These are phyloP conservation scores for Allomyces macrogynus DNA, from an alignment of 192 early-diverging fungal species.

Conservation along the genomic window DNA sequence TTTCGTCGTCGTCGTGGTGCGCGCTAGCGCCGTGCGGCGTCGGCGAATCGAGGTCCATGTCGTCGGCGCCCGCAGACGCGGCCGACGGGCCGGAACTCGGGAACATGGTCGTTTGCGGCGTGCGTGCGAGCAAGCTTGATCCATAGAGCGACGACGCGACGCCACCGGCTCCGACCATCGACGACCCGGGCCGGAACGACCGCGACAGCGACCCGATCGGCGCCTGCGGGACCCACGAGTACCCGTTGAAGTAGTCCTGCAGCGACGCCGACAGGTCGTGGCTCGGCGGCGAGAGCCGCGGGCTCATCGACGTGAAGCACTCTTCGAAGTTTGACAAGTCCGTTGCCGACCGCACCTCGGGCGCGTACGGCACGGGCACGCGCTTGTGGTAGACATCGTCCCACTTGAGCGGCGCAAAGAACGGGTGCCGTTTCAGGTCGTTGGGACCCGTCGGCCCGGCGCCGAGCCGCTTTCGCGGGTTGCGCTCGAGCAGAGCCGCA, in stretches of 20 bases:
- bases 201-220: neutral
- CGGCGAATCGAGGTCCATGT: neutral
- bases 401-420: slow-evolving; percentile 55
- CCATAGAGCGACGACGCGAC: neutral
- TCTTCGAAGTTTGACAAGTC: neutral
- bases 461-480: slow-evolving; percentile 42
- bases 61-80: neutral
- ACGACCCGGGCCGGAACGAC: neutral
- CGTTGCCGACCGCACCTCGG: slow-evolving; percentile 17
- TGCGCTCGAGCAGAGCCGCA: slow-evolving; percentile 10
- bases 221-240: neutral
- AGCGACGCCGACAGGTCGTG: slow-evolving; percentile 1
- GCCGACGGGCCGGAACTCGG: neutral
- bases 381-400: slow-evolving; percentile 37
- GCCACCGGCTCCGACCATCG: neutral
- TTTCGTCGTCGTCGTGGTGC: neutral
- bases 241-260: neutral
- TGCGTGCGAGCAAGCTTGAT: neutral
- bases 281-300: neutral
- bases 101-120: neutral
- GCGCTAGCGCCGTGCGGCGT: neutral
- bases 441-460: slow-evolving; percentile 27
- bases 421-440: slow-evolving; percentile 52
- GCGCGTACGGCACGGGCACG: slow-evolving; percentile 42
- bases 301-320: neutral